These are phyloP conservation scores for Fusarium nisikadoi DNA, from an alignment of 2,329 filamentous ascomycete genomes.

Conservation along the genomic window DNA sequence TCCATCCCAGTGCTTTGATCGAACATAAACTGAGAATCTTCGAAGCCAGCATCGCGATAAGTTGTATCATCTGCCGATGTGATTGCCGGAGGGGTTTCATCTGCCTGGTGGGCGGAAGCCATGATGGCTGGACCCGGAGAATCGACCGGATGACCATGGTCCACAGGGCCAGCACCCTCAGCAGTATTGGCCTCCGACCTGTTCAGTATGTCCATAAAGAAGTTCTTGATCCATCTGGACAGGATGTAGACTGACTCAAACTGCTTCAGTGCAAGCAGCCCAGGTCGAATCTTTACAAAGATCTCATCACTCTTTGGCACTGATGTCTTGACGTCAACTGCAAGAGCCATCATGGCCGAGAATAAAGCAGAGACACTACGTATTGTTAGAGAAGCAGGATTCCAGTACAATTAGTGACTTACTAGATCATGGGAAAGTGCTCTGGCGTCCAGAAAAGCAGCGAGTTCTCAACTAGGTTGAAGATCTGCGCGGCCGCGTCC, in stretches of 20 bases:
- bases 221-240: constrained; percentile 17
- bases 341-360: background rate
- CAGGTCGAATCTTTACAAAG: background rate
- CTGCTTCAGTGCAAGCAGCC: background rate
- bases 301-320: background rate
- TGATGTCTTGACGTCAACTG: background rate
- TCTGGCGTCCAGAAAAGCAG: background rate
- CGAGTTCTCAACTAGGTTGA: background rate
- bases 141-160: too few relatives aligned
- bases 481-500: background rate
- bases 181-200: too few relatives aligned
- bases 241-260: constrained; percentile 12
- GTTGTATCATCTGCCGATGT: rapidly evolving
- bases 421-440: background rate
- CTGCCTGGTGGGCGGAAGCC: too few relatives aligned
- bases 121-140: too few relatives aligned
- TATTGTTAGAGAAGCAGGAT: background rate
- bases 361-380: background rate
- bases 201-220: constrained; percentile 25
- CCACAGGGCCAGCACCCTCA: too few relatives aligned
- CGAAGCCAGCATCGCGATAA: background rate
- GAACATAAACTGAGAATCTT: background rate
- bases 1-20: background rate
- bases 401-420: rapidly evolving
- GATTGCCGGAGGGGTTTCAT: too few relatives aligned